phyloP scores from a whole-genome alignment of 129 eudicot species.

The Rutidosis leptorrhynchoides region DNA sequence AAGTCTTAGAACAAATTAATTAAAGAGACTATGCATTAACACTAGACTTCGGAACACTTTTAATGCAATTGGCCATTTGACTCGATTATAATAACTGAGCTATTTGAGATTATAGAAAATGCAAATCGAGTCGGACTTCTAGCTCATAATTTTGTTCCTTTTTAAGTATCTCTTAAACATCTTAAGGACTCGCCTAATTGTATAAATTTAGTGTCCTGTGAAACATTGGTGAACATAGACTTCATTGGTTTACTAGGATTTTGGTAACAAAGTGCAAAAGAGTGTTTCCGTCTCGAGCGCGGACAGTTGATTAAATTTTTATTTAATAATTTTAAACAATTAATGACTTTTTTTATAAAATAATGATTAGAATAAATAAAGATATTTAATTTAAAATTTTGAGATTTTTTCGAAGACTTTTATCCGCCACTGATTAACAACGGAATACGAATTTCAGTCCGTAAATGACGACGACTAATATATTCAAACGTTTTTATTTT shows the following conservation, averaged over 20 bases:
- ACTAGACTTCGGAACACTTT: neutral
- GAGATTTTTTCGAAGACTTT: too few relatives aligned
- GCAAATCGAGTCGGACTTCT: neutral
- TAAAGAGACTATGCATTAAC: neutral
- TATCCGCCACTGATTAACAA: too few relatives aligned
- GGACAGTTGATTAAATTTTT: too few relatives aligned
- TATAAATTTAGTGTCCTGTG: neutral
- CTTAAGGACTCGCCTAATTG: neutral
- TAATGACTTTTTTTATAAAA: too few relatives aligned
- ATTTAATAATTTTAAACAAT: too few relatives aligned
- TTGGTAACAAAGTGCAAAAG: neutral
- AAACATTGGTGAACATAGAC: neutral
- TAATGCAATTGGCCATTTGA: neutral
- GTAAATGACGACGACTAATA: too few relatives aligned
- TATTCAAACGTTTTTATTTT: too few relatives aligned
- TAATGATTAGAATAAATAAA: too few relatives aligned
- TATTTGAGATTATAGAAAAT: neutral
- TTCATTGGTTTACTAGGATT: neutral
- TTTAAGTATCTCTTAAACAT: neutral
- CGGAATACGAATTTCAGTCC: too few relatives aligned
- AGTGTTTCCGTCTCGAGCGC: neutral
- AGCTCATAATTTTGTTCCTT: neutral
- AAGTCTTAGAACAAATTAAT: neutral
- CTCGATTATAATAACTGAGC: neutral
- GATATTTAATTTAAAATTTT: too few relatives aligned